These are phyloP conservation scores for Gloeopeniophorella convolvens DNA, from an alignment of 768 basidiomycete genomes.

Conservation along the genomic window DNA sequence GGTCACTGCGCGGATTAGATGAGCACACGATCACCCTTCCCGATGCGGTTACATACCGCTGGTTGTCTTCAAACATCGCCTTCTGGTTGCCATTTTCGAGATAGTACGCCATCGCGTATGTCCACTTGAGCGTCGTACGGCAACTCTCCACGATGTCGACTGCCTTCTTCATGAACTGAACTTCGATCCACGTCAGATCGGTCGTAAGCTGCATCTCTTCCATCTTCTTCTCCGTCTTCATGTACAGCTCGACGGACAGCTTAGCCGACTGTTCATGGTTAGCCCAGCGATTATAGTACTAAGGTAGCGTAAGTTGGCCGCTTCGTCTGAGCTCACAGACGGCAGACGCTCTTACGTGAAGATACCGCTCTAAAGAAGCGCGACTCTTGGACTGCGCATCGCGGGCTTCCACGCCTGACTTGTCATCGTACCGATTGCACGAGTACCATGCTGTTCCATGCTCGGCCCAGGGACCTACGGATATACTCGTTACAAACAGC, in stretches of 20 bases:
- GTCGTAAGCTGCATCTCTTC: conserved; percentile 97
- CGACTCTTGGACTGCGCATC: conserved; percentile 89
- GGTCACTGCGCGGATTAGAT: conserved; percentile 48
- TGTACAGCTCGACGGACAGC: conserved; percentile 85
- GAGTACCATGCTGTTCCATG: conserved; percentile 98
- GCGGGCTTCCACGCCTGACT: conserved; percentile 77
- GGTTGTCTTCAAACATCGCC: conserved; percentile 95
- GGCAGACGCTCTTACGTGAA: conserved; percentile 58
- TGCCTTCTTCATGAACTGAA: conserved; percentile 98
- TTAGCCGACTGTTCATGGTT: conserved; percentile 99
- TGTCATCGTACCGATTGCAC: conserved; percentile 96
- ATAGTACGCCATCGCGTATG: conserved; percentile 99
- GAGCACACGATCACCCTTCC: background rate
- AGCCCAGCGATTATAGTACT: conserved; percentile 99
- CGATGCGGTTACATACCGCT: conserved; percentile 47
- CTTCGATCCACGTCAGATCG: conserved; percentile 95
- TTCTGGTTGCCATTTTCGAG: conserved; percentile 87
- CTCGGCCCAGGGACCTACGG: conserved; percentile 86
- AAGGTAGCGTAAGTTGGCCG: conserved; percentile 12
- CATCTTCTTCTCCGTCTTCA: conserved; percentile 99
- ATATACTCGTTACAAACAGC: conserved; percentile 26
- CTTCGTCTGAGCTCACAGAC: background rate
- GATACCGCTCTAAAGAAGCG: conserved; percentile 88
- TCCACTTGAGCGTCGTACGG: conserved; percentile 97
- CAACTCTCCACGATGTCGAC: conserved; percentile 88